A percentile compares a stretch with the other conserved stretches of the same genome.
phyloP scores from a whole-genome alignment of 2,329 filamentous ascomycete genomes.

The Neocatenulostroma microsporum region DNA sequence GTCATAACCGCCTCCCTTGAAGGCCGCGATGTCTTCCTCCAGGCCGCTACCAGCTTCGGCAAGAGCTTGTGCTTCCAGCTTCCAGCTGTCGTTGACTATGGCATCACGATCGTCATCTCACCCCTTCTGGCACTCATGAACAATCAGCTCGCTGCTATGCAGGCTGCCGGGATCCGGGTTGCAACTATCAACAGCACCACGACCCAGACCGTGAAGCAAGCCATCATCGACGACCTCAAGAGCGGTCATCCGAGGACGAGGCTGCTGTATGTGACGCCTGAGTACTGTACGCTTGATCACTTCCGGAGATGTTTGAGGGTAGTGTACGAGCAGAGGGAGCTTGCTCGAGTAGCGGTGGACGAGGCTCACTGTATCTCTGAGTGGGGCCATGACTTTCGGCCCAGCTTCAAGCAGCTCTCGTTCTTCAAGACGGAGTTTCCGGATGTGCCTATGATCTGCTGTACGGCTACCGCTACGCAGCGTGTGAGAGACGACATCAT shows the following conservation, averaged over 20 bases:
- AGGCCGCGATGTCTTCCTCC: constrained; percentile 84
- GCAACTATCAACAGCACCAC: constrained; percentile 84
- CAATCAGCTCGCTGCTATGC: constrained; percentile 81
- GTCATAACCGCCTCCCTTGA: constrained; percentile 75
- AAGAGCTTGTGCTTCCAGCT: constrained; percentile 92
- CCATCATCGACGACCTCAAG: constrained; percentile 71
- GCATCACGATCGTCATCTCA: constrained; percentile 85
- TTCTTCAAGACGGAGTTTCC: constrained; percentile 81
- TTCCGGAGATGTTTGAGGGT: constrained; percentile 69
- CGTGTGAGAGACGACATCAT: constrained; percentile 79
- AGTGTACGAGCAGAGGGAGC: constrained; percentile 71
- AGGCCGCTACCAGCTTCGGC: constrained; percentile 83
- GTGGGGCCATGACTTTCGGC: constrained; percentile 98
- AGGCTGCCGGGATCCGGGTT: constrained; percentile 66
- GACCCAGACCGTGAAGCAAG: constrained; percentile 52
- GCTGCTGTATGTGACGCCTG: constrained; percentile 87
- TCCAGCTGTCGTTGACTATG: constrained; percentile 77
- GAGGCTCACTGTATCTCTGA: constrained; percentile 96
- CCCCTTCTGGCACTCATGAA: constrained; percentile 88
- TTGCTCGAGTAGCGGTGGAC: constrained; percentile 83
- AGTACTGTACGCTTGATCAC: constrained; percentile 67
- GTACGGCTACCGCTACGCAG: constrained; percentile 83
- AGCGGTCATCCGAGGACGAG: constrained; percentile 78
- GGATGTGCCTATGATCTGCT: constrained; percentile 80
- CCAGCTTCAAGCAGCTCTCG: constrained; percentile 74